Evolutionary conservation across 306 rosid species (phyloP), one percentile per base, ranked within the genome.

Genomic region (Prunus fruticosa): DNA sequence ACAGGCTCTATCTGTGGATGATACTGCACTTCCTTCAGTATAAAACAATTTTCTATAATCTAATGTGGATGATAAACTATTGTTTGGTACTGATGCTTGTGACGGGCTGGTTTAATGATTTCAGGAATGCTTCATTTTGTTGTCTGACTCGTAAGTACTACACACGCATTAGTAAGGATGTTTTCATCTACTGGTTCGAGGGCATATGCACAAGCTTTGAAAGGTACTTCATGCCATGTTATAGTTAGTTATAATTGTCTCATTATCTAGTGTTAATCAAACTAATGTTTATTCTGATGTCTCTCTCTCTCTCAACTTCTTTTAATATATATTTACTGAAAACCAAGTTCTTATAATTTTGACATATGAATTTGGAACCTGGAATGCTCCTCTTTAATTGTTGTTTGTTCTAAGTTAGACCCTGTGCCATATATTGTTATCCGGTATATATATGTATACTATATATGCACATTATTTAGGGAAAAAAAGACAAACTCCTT

Each of bases 81-180:
- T 15, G 73, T 63, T 32, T 18, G 47, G 47, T 47, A 38, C 27
- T 66, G 53, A 60, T 15, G 41, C 75, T 54, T 34, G n/a, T 52
- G 28, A 57, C 52, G 11, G 5, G 64, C 16, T 41, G 47, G 20
- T 34, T 38, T 71, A 19, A 56, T 72, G 63, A 18, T 71, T 67
- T 38, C 88, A 91, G 98, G 98, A 80, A 67, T 86, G 94, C 97
- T 76, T 83, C 90, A 64, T 89, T 94, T 79, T 90, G 97, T 84
- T 80, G 47, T 82, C 91, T 94, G 53, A 84, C 74, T 76, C 91
- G 80, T 76, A 86, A 87, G 80, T 89, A 87, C 86, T 83, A 81
- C 79, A 77, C 84, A 60, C 76, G 75, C 73, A 82, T 94, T 34
- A 67, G 85, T 73, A 85, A 86, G 79, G 93, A 91, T 83, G 85